Evolutionary conservation across 2,329 filamentous ascomycete species (phyloP).

Genomic region (Teratosphaeria zuluensis): DNA sequence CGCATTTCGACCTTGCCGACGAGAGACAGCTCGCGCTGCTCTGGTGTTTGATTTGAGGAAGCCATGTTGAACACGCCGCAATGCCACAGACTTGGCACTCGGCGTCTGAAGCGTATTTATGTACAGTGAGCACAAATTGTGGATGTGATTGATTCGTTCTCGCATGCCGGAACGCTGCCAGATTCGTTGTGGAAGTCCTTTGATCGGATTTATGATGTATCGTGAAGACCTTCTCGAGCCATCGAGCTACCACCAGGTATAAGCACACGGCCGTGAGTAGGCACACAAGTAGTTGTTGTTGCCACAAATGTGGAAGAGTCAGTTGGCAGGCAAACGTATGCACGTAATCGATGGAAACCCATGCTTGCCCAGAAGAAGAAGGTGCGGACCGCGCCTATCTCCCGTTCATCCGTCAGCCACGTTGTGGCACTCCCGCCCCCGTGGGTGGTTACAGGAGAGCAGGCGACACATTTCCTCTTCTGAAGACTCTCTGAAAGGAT

Average conservation of each 20-base stretch:
- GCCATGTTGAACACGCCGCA: neutral
- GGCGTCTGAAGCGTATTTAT: neutral
- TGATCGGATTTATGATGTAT: neutral
- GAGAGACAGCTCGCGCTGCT: conserved; percentile 68
- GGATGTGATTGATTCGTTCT: neutral
- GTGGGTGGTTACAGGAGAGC: neutral
- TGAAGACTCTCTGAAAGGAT: neutral
- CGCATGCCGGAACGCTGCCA: neutral
- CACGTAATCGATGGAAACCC: neutral
- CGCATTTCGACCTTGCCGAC: conserved; percentile 78
- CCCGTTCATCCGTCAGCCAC: neutral
- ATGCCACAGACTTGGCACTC: neutral
- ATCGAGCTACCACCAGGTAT: neutral
- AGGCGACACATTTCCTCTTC: neutral
- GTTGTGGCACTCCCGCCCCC: conserved; percentile 4
- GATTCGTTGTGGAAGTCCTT: neutral
- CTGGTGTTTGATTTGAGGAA: conserved; percentile 23
- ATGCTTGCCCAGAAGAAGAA: neutral
- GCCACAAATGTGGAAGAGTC: neutral
- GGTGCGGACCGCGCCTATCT: neutral
- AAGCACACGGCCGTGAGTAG: neutral
- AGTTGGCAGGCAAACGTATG: neutral
- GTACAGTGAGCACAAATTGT: neutral
- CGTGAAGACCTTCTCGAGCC: neutral
- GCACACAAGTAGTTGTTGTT: neutral